phyloP scores from a whole-genome alignment of 208 protist genomes.

The Leishmania braziliensis region DNA sequence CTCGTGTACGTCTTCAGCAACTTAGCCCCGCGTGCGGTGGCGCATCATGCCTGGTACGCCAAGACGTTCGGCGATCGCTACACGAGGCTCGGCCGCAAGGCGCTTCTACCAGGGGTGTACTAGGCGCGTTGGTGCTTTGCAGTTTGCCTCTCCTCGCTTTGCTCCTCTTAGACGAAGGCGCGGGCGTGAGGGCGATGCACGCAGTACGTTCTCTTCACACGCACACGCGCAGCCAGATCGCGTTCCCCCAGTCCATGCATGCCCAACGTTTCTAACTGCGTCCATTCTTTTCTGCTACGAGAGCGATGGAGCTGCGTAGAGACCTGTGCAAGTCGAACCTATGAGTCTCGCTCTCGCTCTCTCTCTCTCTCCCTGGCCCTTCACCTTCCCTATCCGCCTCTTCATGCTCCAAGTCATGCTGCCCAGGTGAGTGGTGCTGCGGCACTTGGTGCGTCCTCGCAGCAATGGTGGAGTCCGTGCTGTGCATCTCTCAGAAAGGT shows the following conservation, averaged over 20 bases:
- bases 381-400: background rate
- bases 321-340: background rate
- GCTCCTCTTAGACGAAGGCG: background rate
- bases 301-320: background rate
- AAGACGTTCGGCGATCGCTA: constrained; percentile 64
- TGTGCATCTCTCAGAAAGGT: background rate
- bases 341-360: background rate
- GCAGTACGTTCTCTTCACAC: background rate
- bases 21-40: constrained; percentile 59
- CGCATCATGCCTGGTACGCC: constrained; percentile 76
- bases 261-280: background rate
- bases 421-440: background rate
- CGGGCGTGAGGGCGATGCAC: background rate
- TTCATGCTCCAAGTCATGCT: background rate
- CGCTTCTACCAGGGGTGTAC: constrained; percentile 47
- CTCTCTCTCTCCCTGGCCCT: too few relatives aligned
- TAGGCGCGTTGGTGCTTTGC: background rate
- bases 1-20: constrained; percentile 69
- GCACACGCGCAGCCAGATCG: background rate
- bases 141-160: too few relatives aligned
- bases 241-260: background rate
- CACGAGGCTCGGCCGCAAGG: constrained; percentile 32
- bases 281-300: background rate
- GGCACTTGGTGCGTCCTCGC: background rate
- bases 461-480: background rate